phyloP scores from a whole-genome alignment of 345 rosid genomes.

The Eucalyptus dawsonii region DNA sequence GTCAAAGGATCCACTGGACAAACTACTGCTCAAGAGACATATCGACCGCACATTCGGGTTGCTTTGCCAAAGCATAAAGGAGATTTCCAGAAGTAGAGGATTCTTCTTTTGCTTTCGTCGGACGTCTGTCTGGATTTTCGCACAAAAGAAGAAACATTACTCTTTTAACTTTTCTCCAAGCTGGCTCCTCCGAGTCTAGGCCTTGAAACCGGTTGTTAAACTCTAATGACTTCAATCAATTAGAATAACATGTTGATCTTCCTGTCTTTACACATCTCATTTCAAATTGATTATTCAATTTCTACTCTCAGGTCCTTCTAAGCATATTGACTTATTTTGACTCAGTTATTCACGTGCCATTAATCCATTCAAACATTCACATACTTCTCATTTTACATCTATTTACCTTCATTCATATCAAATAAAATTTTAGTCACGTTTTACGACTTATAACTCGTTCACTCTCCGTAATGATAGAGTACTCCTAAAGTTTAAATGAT shows the following conservation, averaged over 20 bases:
- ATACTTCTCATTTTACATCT: background rate
- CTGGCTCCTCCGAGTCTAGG: background rate
- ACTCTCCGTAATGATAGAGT: background rate
- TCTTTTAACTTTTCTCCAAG: background rate
- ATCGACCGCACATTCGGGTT: background rate
- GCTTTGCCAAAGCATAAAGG: background rate
- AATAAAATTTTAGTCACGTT: background rate
- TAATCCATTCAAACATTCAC: background rate
- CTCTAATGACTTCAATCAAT: background rate
- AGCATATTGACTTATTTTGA: background rate
- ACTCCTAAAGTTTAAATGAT: background rate
- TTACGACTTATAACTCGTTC: background rate
- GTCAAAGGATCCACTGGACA: background rate
- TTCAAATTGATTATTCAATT: background rate
- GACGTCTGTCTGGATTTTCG: background rate
- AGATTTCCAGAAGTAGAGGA: background rate
- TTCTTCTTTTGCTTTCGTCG: background rate
- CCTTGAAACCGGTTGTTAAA: background rate
- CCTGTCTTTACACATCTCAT: background rate
- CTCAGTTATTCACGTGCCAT: background rate
- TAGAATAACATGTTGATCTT: background rate
- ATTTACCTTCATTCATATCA: background rate
- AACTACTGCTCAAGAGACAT: background rate
- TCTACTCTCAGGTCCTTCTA: background rate
- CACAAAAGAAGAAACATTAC: background rate